phyloP scores from a whole-genome alignment of 768 basidiomycete genomes.

The Suillus discolor region DNA sequence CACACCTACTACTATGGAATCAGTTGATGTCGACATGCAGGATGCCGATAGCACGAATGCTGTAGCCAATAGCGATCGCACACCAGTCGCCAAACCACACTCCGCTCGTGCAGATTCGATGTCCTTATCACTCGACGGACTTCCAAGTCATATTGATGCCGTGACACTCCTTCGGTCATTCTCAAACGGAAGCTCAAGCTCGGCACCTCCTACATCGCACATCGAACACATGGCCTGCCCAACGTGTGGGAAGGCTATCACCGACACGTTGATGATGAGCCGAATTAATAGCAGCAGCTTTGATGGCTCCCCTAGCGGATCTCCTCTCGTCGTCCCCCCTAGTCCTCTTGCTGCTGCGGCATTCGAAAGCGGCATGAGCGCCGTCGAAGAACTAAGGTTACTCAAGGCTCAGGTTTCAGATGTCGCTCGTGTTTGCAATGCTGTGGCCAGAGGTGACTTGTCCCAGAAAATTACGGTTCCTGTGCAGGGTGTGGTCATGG shows the following conservation, averaged over 20 bases:
- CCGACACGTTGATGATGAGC: constrained; percentile 43
- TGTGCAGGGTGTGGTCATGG: constrained; percentile 79
- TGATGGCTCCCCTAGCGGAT: constrained; percentile 31
- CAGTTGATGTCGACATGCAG: constrained; percentile 32
- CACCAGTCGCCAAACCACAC: constrained; percentile 26
- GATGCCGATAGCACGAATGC: constrained; percentile 28
- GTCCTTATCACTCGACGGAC: constrained; percentile 55
- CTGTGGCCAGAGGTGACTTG: constrained; percentile 74
- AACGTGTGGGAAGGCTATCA: constrained; percentile 54
- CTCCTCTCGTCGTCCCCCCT: constrained; percentile 50
- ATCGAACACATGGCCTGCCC: constrained; percentile 50
- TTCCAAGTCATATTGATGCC: constrained; percentile 41
- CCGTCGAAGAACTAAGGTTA: constrained; percentile 75
- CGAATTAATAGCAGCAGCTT: constrained; percentile 26
- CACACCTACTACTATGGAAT: neutral
- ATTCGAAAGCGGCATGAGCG: constrained; percentile 62
- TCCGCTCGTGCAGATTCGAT: constrained; percentile 39
- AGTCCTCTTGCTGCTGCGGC: constrained; percentile 60
- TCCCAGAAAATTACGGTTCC: constrained; percentile 80
- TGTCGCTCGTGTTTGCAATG: constrained; percentile 79
- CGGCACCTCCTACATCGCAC: constrained; percentile 48
- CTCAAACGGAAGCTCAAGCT: constrained; percentile 36
- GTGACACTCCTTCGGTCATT: constrained; percentile 33
- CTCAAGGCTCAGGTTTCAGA: constrained; percentile 86
- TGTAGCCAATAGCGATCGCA: constrained; percentile 26